phyloP scores from a whole-genome alignment of 352 stramenopile species.

The Phytophthora parvispora region DNA sequence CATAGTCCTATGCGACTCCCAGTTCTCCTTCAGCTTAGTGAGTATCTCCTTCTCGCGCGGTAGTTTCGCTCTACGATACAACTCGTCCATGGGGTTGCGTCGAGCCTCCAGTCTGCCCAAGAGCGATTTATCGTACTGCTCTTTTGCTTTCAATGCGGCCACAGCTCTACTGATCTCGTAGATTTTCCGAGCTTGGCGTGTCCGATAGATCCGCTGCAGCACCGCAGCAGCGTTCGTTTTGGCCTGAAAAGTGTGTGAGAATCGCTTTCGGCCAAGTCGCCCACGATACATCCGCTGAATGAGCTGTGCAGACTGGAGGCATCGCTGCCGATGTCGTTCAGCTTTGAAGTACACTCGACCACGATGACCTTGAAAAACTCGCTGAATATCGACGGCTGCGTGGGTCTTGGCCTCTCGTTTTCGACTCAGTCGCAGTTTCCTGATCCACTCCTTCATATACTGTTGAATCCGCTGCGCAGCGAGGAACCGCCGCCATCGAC shows the following conservation, averaged over 20 bases:
- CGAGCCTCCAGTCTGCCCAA: constrained; percentile 56
- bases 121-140: constrained; percentile 65
- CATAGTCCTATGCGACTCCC: constrained; percentile 49
- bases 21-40: constrained; percentile 54
- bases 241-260: constrained; percentile 29
- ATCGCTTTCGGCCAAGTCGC: constrained; percentile 38
- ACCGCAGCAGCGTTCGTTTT: constrained; percentile 46
- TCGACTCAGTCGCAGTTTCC: constrained; percentile 34
- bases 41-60: constrained; percentile 56
- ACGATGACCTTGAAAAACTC: constrained; percentile 53
- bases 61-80: constrained; percentile 66
- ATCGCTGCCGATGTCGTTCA: constrained; percentile 38
- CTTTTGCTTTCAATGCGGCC: constrained; percentile 62
- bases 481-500: constrained; percentile 50
- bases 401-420: constrained; percentile 48
- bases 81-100: constrained; percentile 76
- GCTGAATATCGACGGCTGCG: constrained; percentile 50
- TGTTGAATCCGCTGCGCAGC: constrained; percentile 59
- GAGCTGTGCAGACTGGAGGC: constrained; percentile 31
- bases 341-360: constrained; percentile 40
- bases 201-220: constrained; percentile 61
- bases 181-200: constrained; percentile 51
- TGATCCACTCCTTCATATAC: constrained; percentile 66
- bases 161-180: constrained; percentile 69
- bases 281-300: constrained; percentile 52